Base-by-base conservation (phyloP, 139 green algal species). In the Closterium sp. region DNA sequence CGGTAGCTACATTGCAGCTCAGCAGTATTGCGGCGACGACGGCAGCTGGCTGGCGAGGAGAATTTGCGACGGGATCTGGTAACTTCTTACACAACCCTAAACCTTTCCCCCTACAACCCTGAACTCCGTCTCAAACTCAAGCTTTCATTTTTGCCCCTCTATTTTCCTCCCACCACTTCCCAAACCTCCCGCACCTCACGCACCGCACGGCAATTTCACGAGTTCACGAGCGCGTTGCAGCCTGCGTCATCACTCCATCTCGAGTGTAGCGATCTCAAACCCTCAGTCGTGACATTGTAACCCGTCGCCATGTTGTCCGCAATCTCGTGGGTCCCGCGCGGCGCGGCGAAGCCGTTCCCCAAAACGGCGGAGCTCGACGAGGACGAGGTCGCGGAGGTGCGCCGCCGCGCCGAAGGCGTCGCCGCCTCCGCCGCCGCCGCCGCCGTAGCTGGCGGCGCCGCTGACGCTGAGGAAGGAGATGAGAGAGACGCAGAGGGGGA, bases 401-500 rank as follows among this genome's bases (percentile, higher is more conserved):
- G 55, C 12, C 55, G 12, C 55, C 55, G 55, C 55, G 55, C 55
- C 4, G 55, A 76, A 19, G 55, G 55, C 55, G 55, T 2, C 55
- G 55, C 55, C 1, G 55, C n/a, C 87, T 89, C 21, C 23, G 85
- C 86, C 32, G 33, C 31, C 32, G 34, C 31, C 33, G 86, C 84
- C 84, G 30, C 31, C 31, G 28, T 34, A 34, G 84, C 31, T 87
- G 25, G 84, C 10, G 84, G 84, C 55, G 55, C 23, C 55, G 34
- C 31, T 34, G 66, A 66, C 89, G 89, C 85, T 88, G 64, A 91
- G 55, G 89, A 33, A 3, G 84, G 23, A 0, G n/a, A 88, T 0
- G n/a, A 84, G 84, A 93, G 66, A n/a, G 90, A 89, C 55, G 92
- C 89, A 36, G 90, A 93, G n/a, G 85, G 91, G 12, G 92, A 95